Evolutionary conservation across 2,329 filamentous ascomycete species (phyloP).

Genomic region (Berkeleyomyces rouxiae): DNA sequence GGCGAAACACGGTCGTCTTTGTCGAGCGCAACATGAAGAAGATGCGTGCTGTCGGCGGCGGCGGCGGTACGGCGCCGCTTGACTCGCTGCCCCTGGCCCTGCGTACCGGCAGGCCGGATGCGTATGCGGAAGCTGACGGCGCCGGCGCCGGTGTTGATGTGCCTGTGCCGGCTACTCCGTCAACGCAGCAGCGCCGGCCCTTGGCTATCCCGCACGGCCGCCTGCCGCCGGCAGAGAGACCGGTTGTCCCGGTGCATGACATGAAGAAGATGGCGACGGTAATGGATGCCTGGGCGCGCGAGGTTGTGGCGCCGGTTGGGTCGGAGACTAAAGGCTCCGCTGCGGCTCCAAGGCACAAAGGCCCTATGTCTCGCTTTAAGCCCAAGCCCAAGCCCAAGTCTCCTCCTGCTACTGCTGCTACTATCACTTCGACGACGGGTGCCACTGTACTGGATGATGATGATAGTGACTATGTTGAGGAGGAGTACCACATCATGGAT

Average conservation of each 20-base stretch:
- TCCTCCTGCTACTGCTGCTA: background rate
- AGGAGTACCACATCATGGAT: conserved; percentile 47
- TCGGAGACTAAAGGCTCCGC: conserved; percentile 13
- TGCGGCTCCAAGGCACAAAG: conserved; percentile 38
- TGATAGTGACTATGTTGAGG: conserved; percentile 43
- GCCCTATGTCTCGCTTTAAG: conserved; percentile 35
- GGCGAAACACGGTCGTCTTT: conserved; percentile 30
- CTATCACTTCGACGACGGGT: conserved; percentile 5
- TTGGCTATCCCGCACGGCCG: conserved; percentile 16
- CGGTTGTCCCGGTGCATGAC: conserved; percentile 23
- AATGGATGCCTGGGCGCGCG: conserved; percentile 41
- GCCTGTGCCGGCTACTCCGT: conserved; percentile 10
- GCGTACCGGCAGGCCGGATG: background rate
- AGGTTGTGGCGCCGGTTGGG: conserved; percentile 24
- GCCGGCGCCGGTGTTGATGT: conserved; percentile 6
- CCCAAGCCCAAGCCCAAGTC: conserved; percentile 11
- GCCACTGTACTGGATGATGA: conserved; percentile 26
- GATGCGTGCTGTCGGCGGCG: conserved; percentile 15
- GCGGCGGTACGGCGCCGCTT: background rate
- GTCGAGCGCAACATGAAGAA: conserved; percentile 34
- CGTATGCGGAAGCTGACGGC: background rate
- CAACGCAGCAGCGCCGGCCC: conserved; percentile 9
- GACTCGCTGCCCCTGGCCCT: background rate
- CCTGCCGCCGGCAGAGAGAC: conserved; percentile 21
- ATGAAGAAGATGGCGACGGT: conserved; percentile 35